These are phyloP conservation scores for Aspergillus piperis DNA, from an alignment of 2,329 filamentous ascomycete species.

Conservation along the genomic window DNA sequence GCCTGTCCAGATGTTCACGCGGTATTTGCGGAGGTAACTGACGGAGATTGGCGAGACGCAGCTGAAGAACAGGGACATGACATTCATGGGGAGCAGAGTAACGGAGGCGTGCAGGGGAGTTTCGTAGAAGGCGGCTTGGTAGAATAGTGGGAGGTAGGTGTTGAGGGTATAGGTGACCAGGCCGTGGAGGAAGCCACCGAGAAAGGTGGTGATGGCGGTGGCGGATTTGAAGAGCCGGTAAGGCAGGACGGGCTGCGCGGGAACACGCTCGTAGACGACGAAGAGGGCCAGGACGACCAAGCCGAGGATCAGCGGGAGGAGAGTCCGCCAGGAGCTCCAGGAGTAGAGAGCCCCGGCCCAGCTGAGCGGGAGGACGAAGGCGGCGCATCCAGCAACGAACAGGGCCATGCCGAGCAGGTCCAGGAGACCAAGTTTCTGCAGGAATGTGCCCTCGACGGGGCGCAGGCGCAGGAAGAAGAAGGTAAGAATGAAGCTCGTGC, in stretches of 20 bases:
- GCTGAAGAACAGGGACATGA: not conserved
- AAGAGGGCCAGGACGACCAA: constrained; percentile 53
- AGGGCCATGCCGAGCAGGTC: constrained; percentile 64
- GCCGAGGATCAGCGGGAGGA: constrained; percentile 63
- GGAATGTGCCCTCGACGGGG: constrained; percentile 47
- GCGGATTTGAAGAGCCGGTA: constrained; percentile 46
- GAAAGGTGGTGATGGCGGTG: constrained; percentile 49
- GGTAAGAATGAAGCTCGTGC: constrained; percentile 28
- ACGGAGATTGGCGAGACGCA: not conserved
- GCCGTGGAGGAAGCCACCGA: constrained; percentile 59
- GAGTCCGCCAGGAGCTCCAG: constrained; percentile 61
- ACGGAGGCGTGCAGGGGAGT: constrained; percentile 33
- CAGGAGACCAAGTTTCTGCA: constrained; percentile 54
- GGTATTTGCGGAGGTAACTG: not conserved
- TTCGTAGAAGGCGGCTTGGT: constrained; percentile 51
- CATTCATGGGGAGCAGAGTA: not conserved
- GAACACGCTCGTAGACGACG: constrained; percentile 54
- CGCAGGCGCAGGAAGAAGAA: constrained; percentile 55
- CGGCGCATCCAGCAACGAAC: constrained; percentile 59
- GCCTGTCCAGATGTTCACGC: not conserved
- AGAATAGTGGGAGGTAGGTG: constrained; percentile 54
- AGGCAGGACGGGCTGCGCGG: constrained; percentile 52
- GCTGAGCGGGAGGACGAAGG: constrained; percentile 61
- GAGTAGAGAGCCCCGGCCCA: constrained; percentile 65
- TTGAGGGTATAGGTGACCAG: constrained; percentile 48